Conservation (phyloP, 345 rosid species). For the Brassica nigra region DNA sequence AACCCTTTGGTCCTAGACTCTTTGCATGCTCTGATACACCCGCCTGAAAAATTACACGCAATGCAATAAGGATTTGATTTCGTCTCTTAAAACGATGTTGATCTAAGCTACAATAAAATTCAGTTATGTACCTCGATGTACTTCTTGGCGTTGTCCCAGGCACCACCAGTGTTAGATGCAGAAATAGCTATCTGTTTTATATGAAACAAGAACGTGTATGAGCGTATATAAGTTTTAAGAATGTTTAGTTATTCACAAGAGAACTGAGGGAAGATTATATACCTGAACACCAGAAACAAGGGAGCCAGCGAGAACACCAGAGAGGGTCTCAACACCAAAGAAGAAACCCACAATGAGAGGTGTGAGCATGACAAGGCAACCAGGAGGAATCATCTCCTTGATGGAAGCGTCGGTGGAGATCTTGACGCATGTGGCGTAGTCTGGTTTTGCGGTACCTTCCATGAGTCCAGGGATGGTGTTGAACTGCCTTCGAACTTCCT, state of each 20-base stretch:
- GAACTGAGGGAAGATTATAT: conserved; percentile 27
- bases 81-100: no score
- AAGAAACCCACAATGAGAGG: conserved; percentile 85
- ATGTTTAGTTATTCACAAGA: neutral
- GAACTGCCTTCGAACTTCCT: conserved; percentile 95
- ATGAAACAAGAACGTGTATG: neutral
- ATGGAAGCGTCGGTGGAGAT: conserved; percentile 96
- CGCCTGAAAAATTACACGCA: conserved; percentile 47
- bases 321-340: conserved; percentile 87
- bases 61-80: neutral
- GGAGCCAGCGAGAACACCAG: conserved; percentile 90
- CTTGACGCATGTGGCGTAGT: conserved; percentile 94
- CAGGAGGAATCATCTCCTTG: conserved; percentile 97
- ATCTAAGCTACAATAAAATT: no score
- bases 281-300: conserved; percentile 98
- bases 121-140: conserved; percentile 72
- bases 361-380: conserved; percentile 95
- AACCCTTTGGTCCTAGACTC: conserved; percentile 89
- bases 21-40: conserved; percentile 91
- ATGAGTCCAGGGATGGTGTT: conserved; percentile 95
- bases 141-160: conserved; percentile 99
- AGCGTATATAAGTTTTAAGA: neutral
- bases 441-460: conserved; percentile 89
- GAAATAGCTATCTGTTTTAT: conserved; percentile 79
- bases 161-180: conserved; percentile 97